Percentiles rank a stretch among this genome's conserved stretches.
These are phyloP conservation scores for Rubia peregrina DNA, from an alignment of 305 asterid species.

Conservation along the genomic window DNA sequence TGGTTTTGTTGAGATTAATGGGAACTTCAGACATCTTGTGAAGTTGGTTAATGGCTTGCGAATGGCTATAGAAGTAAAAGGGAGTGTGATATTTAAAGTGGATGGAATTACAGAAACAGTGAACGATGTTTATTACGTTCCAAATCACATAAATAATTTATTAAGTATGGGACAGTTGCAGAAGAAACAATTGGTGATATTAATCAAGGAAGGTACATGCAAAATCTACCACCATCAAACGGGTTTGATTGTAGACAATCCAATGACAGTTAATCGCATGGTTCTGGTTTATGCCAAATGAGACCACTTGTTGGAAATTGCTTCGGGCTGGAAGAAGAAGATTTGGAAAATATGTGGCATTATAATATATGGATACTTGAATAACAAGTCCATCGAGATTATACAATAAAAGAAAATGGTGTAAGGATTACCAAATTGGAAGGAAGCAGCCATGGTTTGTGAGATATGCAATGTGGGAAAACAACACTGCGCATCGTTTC, in stretches of 20 bases:
- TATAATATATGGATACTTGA: neutral
- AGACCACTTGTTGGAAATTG: neutral
- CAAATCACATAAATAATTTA: neutral
- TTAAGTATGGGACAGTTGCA: slow-evolving; percentile 1
- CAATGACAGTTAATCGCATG: neutral
- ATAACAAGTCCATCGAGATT: neutral
- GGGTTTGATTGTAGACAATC: neutral
- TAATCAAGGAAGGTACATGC: neutral
- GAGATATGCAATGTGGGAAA: neutral
- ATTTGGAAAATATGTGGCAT: neutral
- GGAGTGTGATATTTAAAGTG: neutral
- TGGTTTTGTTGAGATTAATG: too few species aligned
- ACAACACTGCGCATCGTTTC: neutral
- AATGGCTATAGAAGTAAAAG: too few species aligned
- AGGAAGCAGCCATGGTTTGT: neutral
- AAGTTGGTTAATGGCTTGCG: too few species aligned
- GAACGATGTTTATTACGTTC: neutral
- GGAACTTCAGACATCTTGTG: too few species aligned
- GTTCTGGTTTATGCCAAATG: neutral
- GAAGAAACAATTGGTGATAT: neutral
- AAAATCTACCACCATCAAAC: neutral
- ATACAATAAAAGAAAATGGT: neutral
- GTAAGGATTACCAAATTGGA: neutral
- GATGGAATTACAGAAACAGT: neutral
- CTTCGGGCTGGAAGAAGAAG: neutral